Percentiles rank a stretch among this genome's conserved stretches.
Conservation (phyloP, 306 rosid species). For the Elaeagnus macrophylla region DNA sequence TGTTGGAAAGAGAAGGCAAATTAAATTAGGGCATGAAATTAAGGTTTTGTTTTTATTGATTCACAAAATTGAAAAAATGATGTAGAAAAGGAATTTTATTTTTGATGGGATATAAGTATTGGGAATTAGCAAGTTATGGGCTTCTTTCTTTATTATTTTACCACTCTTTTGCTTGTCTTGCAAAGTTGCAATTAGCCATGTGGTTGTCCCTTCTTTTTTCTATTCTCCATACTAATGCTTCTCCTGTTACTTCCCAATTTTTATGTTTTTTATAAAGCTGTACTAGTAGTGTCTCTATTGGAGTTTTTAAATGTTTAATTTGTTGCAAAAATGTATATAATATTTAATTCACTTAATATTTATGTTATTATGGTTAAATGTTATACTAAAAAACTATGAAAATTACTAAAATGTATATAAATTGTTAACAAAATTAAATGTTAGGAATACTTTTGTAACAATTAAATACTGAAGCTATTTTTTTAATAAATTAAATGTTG, state of each 20-base stretch:
- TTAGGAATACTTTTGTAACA: too few relatives aligned
- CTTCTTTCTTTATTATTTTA: slow-evolving; percentile 9
- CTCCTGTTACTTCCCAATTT: slow-evolving; percentile 34
- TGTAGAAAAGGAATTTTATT: slow-evolving; percentile 35
- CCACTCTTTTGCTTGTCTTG: neutral
- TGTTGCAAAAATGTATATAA: too few relatives aligned
- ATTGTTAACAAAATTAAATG: too few relatives aligned
- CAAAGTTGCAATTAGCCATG: slow-evolving; percentile 26
- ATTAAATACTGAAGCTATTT: too few relatives aligned
- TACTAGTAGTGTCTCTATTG: slow-evolving; percentile 13
- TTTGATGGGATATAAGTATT: neutral
- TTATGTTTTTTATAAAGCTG: slow-evolving; percentile 54
- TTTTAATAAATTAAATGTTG: too few relatives aligned
- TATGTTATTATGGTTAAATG: too few relatives aligned
- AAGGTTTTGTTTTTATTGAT: slow-evolving; percentile 14
- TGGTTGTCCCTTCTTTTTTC: slow-evolving; percentile 36
- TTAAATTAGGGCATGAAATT: slow-evolving; percentile 38
- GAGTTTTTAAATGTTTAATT: too few relatives aligned
- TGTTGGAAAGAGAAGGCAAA: slow-evolving; percentile 31
- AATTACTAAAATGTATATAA: too few relatives aligned
- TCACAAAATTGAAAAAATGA: slow-evolving; percentile 21
- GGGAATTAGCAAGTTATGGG: slow-evolving; percentile 13
- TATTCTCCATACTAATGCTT: slow-evolving; percentile 30
- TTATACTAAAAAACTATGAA: too few relatives aligned
- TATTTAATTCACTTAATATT: too few relatives aligned